These are phyloP conservation scores for Glarea lozoyensis DNA, from an alignment of 495 filamentous ascomycete genomes.

Conservation along the genomic window DNA sequence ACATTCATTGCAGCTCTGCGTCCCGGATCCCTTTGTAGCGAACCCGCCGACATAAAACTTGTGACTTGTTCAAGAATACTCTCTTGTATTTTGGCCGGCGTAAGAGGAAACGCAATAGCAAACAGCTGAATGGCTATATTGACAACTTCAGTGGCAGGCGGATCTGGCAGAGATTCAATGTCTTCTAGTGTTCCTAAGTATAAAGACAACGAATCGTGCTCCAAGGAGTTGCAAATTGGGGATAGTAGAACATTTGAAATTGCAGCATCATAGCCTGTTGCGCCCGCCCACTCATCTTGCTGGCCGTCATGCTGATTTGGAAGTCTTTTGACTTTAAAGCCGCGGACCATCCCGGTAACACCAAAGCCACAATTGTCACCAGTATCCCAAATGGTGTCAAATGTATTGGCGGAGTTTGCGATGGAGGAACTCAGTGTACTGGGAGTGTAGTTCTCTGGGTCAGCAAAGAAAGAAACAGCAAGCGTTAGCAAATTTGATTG, in stretches of 20 bases:
- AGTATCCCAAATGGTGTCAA: constrained; percentile 91
- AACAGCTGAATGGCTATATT: constrained; percentile 91
- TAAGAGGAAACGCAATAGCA: constrained; percentile 79
- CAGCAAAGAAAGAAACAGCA: constrained; percentile 84
- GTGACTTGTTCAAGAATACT: constrained; percentile 89
- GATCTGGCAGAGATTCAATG: constrained; percentile 53
- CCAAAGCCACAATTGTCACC: constrained; percentile 93
- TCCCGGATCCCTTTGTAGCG: constrained; percentile 76
- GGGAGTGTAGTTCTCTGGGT: constrained; percentile 78
- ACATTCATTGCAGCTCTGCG: constrained; percentile 83
- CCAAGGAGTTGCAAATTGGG: constrained; percentile 72
- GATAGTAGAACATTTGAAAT: constrained; percentile 64
- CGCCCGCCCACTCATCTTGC: constrained; percentile 50
- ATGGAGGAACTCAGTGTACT: constrained; percentile 87
- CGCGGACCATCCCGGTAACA: constrained; percentile 72
- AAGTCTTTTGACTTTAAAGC: constrained; percentile 62
- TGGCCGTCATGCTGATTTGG: constrained; percentile 59
- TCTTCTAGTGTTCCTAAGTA: constrained; percentile 61
- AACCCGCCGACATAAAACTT: constrained; percentile 70
- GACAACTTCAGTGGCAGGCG: constrained; percentile 85
- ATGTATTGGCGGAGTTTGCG: constrained; percentile 78
- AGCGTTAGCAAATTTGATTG: constrained; percentile 93
- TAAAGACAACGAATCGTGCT: constrained; percentile 81
- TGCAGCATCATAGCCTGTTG: constrained; percentile 53
- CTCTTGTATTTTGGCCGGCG: constrained; percentile 85